Percentiles rank a stretch among this genome's conserved stretches.
phyloP scores from a whole-genome alignment of 805 yeast species.

The Myxozyma monticola region DNA sequence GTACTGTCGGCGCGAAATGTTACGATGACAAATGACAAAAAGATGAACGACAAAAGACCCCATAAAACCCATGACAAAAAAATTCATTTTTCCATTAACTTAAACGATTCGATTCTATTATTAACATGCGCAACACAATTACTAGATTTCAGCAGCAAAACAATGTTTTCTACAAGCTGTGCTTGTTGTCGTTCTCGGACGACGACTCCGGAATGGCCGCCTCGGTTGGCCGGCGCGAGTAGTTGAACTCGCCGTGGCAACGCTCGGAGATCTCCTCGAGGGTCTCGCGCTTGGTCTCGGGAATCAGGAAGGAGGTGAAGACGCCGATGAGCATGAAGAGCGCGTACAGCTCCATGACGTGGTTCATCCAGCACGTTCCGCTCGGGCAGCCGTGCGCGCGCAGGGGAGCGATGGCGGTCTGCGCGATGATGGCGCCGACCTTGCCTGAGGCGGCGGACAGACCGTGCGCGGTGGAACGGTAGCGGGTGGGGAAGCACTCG shows the following conservation, averaged over 20 bases:
- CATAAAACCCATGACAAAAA: no score
- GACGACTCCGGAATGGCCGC: no score
- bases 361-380: conserved; percentile 78
- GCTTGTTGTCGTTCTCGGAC: no score
- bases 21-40: no score
- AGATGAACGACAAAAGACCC: no score
- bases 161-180: no score
- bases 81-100: no score
- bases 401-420: conserved; percentile 56
- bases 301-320: conserved; percentile 63
- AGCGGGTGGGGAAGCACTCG: conserved; percentile 90
- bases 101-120: no score
- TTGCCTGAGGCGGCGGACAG: conserved; percentile 91
- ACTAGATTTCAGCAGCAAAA: no score
- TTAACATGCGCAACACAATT: no score
- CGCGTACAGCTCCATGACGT: conserved; percentile 92
- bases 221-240: neutral
- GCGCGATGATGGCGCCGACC: conserved; percentile 87
- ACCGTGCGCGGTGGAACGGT: conserved; percentile 95
- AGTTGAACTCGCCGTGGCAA: conserved; percentile 65
- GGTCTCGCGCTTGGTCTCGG: conserved; percentile 91
- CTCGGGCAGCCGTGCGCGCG: conserved; percentile 73
- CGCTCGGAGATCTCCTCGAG: conserved; percentile 80
- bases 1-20: no score
- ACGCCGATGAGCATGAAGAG: conserved; percentile 85